Base-by-base conservation (phyloP, 1,284 basidiomycete genomes). In the Volvariella surrecta region DNA sequence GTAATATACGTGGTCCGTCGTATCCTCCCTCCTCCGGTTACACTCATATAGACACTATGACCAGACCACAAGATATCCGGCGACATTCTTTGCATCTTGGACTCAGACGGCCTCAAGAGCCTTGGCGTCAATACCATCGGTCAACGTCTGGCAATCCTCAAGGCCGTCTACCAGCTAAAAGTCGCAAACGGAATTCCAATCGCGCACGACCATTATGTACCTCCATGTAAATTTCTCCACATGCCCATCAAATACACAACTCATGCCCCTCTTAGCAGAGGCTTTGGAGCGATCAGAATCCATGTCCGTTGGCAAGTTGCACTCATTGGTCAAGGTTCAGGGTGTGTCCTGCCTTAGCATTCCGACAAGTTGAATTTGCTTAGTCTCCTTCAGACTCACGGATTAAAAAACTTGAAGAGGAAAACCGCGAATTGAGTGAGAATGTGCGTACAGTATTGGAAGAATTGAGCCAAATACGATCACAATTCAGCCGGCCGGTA, bases 1-100 rank as follows among this genome's bases (percentile, higher is more conserved):
- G 67, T 51, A 72, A 79, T 62, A 74, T 88, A 54, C 74, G 70
- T 74, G 76, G 81, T 82, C 40, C 41, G 67, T 62, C 38, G 15
- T 49, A 31, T 43, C 49, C 47, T n/a, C n/a, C 40, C 48, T 46
- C 37, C 48, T 51, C 22, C 44, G 28, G 17, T 48, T 45, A 42
- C 43, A 45, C 43, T 35, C n/a, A 35, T 6, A 41, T 40, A 37
- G 43, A 46, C 15, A 42, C 40, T 39, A 34, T 32, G 16, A 45
- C 16, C 58, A 94, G 93, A 93, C 60, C 88, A 97, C 62, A 83
- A 80, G 50, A 89, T 97, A 52, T 84, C 85, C 4, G 93, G 93
- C 44, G 90, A 95, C 52, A 81, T 91, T 1, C 72, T 97, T 13
- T 79, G 84, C 48, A 70, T 87, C 53, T 73, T 96, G 35, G 87